Base-by-base conservation (phyloP, 352 stramenopile species). In the Phytophthora citrophthora region DNA sequence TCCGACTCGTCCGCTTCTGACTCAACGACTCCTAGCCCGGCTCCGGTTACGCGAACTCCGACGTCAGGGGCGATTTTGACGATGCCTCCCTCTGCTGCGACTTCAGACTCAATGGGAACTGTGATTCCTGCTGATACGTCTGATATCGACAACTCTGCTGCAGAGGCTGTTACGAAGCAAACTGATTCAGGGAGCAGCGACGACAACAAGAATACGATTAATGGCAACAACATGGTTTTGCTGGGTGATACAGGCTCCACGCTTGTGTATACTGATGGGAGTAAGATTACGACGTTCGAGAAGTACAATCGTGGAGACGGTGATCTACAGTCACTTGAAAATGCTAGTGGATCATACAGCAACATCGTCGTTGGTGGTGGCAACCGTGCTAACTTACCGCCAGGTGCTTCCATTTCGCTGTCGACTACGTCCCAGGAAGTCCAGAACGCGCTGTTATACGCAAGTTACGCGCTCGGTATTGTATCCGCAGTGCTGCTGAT, bases 351-450 rank as follows among this genome's bases (percentile, higher is more conserved):
- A 15, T 68, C 51, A 23, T 69, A 64, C 32, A 72, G 60, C 46
- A 71, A 67, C 6, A 54, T 86, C 16, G 63, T 86, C 40, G 77
- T 84, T 46, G 81, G 79, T 23, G 77, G 79, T 36, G 70, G 63
- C 29, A 87, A 90, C 41, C 79, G 79, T 20, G 70, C 71, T 0
- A 80, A 78, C 16, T 26, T 84, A 9, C 68, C 77, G 15, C 82
- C 82, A 27, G 82, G 82, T 48, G 82, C 82, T 15, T 78, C 83
- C 9, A 87, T 91, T 39, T 71, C 70, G 26, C 64, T 91, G 4
- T 89, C 79, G 9, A 44, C 72, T 16, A 54, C 76, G 38, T 69
- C 76, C 5, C 59, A 82, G 39, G 54, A 77, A 31, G 54, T 74
- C 8, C 74, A 89, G 44, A 78, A 87, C n/a, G 76, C 70, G 23